Evolutionary conservation across 2,329 filamentous ascomycete genomes (phyloP).

Genomic region (Fusarium coffeatum): DNA sequence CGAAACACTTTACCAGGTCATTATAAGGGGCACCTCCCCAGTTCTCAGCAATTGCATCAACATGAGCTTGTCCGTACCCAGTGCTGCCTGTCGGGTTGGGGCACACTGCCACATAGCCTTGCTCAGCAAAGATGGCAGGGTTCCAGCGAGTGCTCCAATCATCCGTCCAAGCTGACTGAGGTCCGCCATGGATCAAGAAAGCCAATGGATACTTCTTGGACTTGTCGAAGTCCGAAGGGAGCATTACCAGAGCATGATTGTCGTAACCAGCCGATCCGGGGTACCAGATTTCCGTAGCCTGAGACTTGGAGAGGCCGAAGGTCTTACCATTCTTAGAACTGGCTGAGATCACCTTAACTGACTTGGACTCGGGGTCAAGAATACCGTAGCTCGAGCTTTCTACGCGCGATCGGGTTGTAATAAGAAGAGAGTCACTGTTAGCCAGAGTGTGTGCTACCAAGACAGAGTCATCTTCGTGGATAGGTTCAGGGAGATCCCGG

Average conservation of each 20-base stretch:
- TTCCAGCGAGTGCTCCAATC: slow-evolving; percentile 88
- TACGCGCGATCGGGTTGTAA: slow-evolving; percentile 75
- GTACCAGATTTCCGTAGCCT: slow-evolving; percentile 77
- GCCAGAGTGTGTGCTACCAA: slow-evolving; percentile 64
- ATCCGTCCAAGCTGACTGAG: slow-evolving; percentile 80
- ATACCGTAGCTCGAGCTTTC: slow-evolving; percentile 79
- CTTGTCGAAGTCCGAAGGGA: slow-evolving; percentile 74
- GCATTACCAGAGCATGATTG: slow-evolving; percentile 76
- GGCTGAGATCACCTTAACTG: slow-evolving; percentile 66
- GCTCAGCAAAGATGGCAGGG: slow-evolving; percentile 85
- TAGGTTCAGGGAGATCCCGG: slow-evolving; percentile 58
- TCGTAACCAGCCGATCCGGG: slow-evolving; percentile 71
- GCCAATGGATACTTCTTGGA: slow-evolving; percentile 81
- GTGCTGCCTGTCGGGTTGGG: slow-evolving; percentile 88
- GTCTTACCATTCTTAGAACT: slow-evolving; percentile 72
- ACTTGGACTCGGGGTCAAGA: slow-evolving; percentile 59
- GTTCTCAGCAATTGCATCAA: slow-evolving; percentile 79
- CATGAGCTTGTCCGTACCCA: slow-evolving; percentile 82
- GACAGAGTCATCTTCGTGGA: slow-evolving; percentile 67
- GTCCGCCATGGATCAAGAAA: slow-evolving; percentile 85
- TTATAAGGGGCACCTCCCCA: slow-evolving; percentile 90
- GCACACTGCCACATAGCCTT: slow-evolving; percentile 84
- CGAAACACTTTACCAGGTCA: slow-evolving; percentile 82
- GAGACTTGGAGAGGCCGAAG: slow-evolving; percentile 72
- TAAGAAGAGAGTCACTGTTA: slow-evolving; percentile 64